Base-by-base conservation (phyloP, 2,329 filamentous ascomycete genomes). In the Neonectria magnoliae region DNA sequence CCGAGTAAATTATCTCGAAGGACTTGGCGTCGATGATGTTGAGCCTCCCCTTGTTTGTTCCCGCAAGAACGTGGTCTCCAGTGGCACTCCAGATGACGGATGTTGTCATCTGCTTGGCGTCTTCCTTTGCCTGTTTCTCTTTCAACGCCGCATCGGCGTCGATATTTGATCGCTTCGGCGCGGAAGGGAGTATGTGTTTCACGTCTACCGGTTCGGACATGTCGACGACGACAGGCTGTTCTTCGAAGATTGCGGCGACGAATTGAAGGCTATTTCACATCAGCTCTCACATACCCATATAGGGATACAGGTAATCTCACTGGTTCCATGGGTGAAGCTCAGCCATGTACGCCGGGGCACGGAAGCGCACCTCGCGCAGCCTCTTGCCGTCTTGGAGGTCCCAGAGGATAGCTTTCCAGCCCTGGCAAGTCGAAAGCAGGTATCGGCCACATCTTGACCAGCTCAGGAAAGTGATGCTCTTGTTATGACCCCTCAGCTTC, bases 361-460 rank as follows among this genome's bases (percentile, higher is more conserved):
- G 91, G 75, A 99, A 97, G 70, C 94, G 92, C 73, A 98, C 91
- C 71, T 93, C 94, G 69, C 94, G 91, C 74, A 94, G 83, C 64
- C 92, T 84, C 75, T 91, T 85, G 51, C 88, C 85, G 64, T 88
- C 84, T 58, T 87, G 87, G 63, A 99, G 83, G 79, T 99, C 96
- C 96, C 96, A 99, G 1, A 99, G 85, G 55, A 97, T 94, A 68
- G 92, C 94, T 80, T 97, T 97, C 93, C 95, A 98, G 75, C 97
- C 96, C 78, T 98, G 93, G 48, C 94, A 97, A 11, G 94, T 93
- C 63, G 93, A 97, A 62, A 99, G 87, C 57, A 99, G 85, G 79
- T 97, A 98, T 70, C 93, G 88, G 27, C 96, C 95, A 80, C 94
- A 93, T 73, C 91, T 87, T 57, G 95, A 98, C 96, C 96, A 99